Evolutionary conservation across 805 yeast species (phyloP).

Genomic region (Lachancea lanzarotensis): DNA sequence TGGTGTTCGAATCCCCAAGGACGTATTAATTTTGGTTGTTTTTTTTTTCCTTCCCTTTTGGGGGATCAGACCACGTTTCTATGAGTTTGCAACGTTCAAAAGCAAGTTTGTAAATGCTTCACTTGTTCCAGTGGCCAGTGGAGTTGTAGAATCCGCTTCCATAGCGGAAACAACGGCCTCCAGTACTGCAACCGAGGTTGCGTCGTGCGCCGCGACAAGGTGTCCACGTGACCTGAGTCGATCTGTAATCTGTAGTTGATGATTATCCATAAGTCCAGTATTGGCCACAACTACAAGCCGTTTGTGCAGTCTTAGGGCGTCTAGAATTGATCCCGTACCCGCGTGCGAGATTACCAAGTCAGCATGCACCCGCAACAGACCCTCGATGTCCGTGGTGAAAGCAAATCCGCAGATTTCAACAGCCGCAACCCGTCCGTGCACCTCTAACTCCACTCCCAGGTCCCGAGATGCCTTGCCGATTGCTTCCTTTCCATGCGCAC

Average conservation of each 20-base stretch:
- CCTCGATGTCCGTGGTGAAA: constrained; percentile 38
- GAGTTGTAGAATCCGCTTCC: constrained; percentile 1
- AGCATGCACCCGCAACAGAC: constrained; percentile 36
- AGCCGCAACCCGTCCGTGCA: neutral
- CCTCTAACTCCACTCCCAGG: neutral
- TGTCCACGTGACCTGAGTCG: constrained; percentile 38
- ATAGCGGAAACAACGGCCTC: neutral
- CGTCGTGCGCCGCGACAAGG: constrained; percentile 20
- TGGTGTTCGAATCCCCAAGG: neutral
- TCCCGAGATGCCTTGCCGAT: neutral
- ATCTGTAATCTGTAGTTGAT: constrained; percentile 72
- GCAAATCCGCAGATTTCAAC: constrained; percentile 40
- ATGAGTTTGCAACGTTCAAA: constrained; percentile 1
- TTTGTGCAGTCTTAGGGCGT: constrained; percentile 51
- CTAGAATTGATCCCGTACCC: constrained; percentile 86
- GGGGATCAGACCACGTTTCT: neutral
- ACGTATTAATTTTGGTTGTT: neutral
- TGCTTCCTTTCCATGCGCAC: neutral
- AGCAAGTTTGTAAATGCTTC: constrained; percentile 13
- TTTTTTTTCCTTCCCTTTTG: neutral
- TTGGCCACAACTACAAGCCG: constrained; percentile 68
- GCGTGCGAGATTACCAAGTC: constrained; percentile 82
- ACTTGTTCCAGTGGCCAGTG: constrained; percentile 16
- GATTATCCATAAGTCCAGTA: constrained; percentile 73
- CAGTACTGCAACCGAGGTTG: constrained; percentile 3